A percentile compares a stretch with the other conserved stretches of the same genome.
Conservation (phyloP, 257 asterid genomes). For the Jacaranda mimosifolia region DNA sequence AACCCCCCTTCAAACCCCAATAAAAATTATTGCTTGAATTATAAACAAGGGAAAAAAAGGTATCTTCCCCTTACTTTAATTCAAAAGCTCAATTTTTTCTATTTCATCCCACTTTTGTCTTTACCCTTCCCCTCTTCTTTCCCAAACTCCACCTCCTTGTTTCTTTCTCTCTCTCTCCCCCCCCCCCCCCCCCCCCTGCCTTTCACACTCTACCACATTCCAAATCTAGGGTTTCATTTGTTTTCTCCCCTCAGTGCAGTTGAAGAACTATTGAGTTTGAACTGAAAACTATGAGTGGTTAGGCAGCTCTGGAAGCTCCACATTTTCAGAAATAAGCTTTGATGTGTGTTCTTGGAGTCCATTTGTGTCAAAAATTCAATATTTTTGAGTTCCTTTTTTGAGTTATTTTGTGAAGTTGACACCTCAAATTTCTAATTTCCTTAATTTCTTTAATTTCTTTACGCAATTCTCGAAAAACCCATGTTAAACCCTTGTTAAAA, state of each 20-base stretch:
- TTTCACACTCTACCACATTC: conserved; percentile 51
- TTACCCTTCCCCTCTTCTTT: conserved; percentile 61
- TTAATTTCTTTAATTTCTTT: conserved; percentile 17
- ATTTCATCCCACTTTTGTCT: conserved; percentile 79
- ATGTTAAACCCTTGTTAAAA: conserved; percentile 62
- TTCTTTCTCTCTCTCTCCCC: conserved; percentile 30
- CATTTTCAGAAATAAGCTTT: conserved; percentile 52
- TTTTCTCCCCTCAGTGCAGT: conserved; percentile 31
- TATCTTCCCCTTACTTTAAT: conserved; percentile 50
- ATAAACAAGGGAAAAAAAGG: conserved; percentile 40
- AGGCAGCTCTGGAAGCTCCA: conserved; percentile 44
- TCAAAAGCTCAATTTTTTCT: conserved; percentile 61
- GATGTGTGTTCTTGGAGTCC: conserved; percentile 39
- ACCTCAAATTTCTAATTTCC: conserved; percentile 30
- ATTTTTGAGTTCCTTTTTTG: conserved; percentile 26
- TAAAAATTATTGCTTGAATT: conserved; percentile 34
- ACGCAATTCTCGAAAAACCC: conserved; percentile 55
- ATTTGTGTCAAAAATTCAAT: conserved; percentile 36
- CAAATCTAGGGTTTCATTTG: conserved; percentile 82
- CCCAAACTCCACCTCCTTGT: conserved; percentile 47
- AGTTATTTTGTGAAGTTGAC: conserved; percentile 15
- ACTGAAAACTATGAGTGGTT: conserved; percentile 38
- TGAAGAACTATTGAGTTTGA: conserved; percentile 36
- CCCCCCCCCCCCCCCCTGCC: conserved; percentile 32
- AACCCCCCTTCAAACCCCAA: conserved; percentile 42